Evolutionary conservation across 306 rosid genomes (phyloP).

Genomic region (Cicer judaicum): DNA sequence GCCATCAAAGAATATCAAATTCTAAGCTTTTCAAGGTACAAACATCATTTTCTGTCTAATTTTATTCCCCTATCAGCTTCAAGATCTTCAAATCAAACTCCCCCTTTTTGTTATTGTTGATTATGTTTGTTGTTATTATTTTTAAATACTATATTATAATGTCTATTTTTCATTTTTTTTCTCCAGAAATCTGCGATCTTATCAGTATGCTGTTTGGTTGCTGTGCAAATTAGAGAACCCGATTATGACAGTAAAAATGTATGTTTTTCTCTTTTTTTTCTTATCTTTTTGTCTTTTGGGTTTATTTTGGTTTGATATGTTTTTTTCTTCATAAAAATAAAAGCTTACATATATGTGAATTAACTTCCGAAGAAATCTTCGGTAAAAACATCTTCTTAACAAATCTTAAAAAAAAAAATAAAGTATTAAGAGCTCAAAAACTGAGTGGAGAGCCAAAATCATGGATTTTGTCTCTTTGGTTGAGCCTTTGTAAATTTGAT

Average conservation of each 20-base stretch:
- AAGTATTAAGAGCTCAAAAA: not conserved
- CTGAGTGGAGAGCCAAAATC: not conserved
- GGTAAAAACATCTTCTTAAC: no score
- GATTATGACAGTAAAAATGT: not conserved
- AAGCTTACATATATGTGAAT: not conserved
- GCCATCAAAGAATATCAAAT: constrained; percentile 3
- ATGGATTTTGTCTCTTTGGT: not conserved
- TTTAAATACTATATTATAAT: not conserved
- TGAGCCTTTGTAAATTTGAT: not conserved
- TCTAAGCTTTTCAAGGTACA: constrained; percentile 17
- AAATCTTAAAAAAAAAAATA: not conserved
- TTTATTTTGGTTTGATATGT: constrained; percentile 6
- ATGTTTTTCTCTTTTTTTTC: not conserved
- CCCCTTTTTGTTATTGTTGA: not conserved
- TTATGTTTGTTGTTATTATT: not conserved
- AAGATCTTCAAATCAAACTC: constrained; percentile 5
- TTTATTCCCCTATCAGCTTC: not conserved
- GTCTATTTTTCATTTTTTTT: not conserved
- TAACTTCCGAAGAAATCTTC: constrained; percentile 14
- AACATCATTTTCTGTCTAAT: not conserved
- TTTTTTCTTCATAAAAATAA: not conserved
- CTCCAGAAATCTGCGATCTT: constrained; percentile 29
- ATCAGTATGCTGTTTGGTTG: constrained; percentile 19
- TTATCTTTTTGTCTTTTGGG: not conserved
- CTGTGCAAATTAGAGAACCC: not conserved